These are phyloP conservation scores for Globisporangium paddicum DNA, from an alignment of 352 stramenopile genomes.

Conservation along the genomic window DNA sequence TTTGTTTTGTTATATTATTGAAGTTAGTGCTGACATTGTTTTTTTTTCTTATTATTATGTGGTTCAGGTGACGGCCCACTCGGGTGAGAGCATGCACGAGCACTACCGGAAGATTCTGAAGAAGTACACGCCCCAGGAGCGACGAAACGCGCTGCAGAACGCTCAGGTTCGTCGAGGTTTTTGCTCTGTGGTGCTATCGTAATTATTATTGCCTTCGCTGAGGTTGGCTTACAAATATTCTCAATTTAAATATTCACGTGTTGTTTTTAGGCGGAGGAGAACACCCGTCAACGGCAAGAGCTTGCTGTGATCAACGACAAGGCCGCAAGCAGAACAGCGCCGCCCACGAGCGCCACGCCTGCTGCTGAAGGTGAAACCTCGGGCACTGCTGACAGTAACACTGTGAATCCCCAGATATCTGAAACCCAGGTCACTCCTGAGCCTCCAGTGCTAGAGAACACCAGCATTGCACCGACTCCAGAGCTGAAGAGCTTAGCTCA, in stretches of 20 bases:
- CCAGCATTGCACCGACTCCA: background rate
- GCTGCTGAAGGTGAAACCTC: background rate
- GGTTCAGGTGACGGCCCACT: conserved; percentile 29
- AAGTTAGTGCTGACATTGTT: background rate
- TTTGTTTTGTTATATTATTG: background rate
- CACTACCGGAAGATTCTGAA: conserved; percentile 42
- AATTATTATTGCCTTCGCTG: background rate
- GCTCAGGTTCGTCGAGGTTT: conserved; percentile 17
- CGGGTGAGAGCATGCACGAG: conserved; percentile 45
- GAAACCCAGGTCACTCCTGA: background rate
- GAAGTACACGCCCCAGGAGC: conserved; percentile 31
- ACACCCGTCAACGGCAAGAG: conserved; percentile 1
- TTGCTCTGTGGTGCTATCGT: background rate
- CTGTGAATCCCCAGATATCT: background rate
- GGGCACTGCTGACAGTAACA: background rate
- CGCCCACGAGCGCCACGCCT: background rate
- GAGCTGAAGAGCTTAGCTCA: background rate
- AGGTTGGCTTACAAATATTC: background rate
- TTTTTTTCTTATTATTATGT: background rate
- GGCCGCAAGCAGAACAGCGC: background rate
- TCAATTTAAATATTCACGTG: background rate
- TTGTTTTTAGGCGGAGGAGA: conserved; percentile 2
- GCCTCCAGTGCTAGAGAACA: background rate
- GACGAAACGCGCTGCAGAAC: conserved; percentile 22
- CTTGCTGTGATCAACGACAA: background rate